These are phyloP conservation scores for Mycena sp. DNA, from an alignment of 1,284 basidiomycete genomes.

Conservation along the genomic window DNA sequence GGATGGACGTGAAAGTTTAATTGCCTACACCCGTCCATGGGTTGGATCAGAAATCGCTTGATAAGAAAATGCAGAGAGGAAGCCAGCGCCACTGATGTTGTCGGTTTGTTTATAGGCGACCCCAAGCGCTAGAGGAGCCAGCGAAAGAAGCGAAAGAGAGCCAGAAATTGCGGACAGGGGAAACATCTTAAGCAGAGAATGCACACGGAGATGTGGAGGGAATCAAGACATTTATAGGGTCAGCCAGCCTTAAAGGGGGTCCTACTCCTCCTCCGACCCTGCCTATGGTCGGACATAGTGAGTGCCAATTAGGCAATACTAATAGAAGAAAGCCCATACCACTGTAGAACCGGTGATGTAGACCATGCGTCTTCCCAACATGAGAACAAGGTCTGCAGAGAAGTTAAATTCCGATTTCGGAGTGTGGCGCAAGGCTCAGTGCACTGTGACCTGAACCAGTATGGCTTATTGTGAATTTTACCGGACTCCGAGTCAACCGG, in stretches of 20 bases:
- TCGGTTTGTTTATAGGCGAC: conserved; percentile 47
- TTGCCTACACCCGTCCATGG: conserved; percentile 55
- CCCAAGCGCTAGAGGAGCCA: neutral
- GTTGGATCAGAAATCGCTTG: conserved; percentile 58
- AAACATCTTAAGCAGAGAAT: neutral
- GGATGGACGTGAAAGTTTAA: neutral
- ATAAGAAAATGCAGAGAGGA: conserved; percentile 53
- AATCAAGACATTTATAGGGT: no score
- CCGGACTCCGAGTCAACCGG: no score
- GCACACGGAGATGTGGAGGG: neutral
- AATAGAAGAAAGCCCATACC: no score
- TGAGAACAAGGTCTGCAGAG: neutral
- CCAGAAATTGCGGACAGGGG: neutral
- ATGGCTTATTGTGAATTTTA: no score
- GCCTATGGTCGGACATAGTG: no score
- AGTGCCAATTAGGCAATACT: no score
- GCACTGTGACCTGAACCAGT: no score
- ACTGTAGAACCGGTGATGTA: no score
- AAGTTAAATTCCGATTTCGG: no score
- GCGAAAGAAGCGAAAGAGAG: neutral
- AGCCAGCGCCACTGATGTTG: conserved; percentile 50
- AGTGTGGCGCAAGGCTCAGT: no score
- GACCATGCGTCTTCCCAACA: neutral
- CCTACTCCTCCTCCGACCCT: no score
- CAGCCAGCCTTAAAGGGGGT: no score